Evolutionary conservation across 2,329 filamentous ascomycete species (phyloP), one percentile per base, ranked within the genome.

Genomic region (Cryphonectria radicalis): DNA sequence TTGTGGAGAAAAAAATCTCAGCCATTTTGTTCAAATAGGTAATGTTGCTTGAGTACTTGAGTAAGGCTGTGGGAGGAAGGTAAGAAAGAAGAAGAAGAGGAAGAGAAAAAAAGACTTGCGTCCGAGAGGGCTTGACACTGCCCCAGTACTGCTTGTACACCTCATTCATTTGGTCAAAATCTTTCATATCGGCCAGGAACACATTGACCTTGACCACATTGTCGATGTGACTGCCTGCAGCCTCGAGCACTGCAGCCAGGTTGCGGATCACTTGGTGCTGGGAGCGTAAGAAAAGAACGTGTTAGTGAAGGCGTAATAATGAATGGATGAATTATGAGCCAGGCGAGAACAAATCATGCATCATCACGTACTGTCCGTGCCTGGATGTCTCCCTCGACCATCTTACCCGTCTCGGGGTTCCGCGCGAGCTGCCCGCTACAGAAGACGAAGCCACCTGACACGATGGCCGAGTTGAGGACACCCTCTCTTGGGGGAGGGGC

Each of bases 81-180:
- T 32, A 32, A 32, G 6, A 57, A 11, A 10, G 22, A 63, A 5
- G 60, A 42, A 4, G 55, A 6, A 28, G 19, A 1, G 28, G 22
- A 13, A 22, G 10, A 7, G 1, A 25, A 68, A 53, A 71, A 4
- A 40, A 32, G 32, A 75, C 81, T 76, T 75, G 83, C 82, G 82
- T 83, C 70, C 82, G 79, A 74, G 79, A 82, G 14, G 84, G 84
- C 78, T 85, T 85, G 43, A 83, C 78, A 11, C 84, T 81, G 28
- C 81, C 83, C 82, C 93, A 94, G 84, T 90, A 92, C 80, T 91
- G 88, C 78, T 87, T 88, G 78, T 93, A 94, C 65, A 91, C 87
- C 76, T 87, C 86, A 81, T 94, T 94, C 90, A 94, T 93, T 79
- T 91, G 89, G 50, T 85, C 87, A 78, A 94, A 94, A 81, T 93